Base-by-base conservation (phyloP, 495 filamentous ascomycete species). In the Hypoxylon crocopeplum region DNA sequence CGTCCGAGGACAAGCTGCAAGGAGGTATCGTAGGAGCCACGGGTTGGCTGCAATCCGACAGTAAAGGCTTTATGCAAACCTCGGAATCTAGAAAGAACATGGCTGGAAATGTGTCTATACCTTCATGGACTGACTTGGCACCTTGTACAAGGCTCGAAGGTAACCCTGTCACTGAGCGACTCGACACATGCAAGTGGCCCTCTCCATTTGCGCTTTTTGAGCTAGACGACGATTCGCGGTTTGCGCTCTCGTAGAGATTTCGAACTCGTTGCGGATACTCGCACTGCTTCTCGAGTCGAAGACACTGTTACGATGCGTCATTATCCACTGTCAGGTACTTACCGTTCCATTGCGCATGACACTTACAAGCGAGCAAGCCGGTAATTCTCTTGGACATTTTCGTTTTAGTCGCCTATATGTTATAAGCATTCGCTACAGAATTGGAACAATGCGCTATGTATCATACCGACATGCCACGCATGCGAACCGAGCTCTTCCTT, bases 371-470 rank as follows among this genome's bases (percentile, higher is more conserved):
- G 68, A 66, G 47, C 76, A 80, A 12, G 62, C 62, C 2, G 77
- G 77, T 2, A 78, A 45, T 13, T 53, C 59, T 49, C 78, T 80
- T 39, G 73, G 72, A 39, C 77, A 80, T 71, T 73, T 77, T 1
- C 77, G 70, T 63, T 80, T 80, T 47, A 67, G 24, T 30, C 54
- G 48, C 41, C 64, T 67, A 55, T 7, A 30, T 2, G 2, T 17
- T 38, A 20, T 52, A 17, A 57, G 38, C 24, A 40, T 22, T 2
- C 12, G 32, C 20, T 29, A 19, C 22, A 5, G 16, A 45, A n/a
- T 3, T 34, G 11, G 29, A 7, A 36, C 17, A 17, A 17, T 25
- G 2, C 10, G 30, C 4, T 1, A 12, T 10, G 12, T 38, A 27
- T 12, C 47, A 20, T 63, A 64, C 60, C 60, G 54, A 29, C 60